Evolutionary conservation across 2,329 filamentous ascomycete genomes (phyloP).

Genomic region (Aspergillus japonicus): DNA sequence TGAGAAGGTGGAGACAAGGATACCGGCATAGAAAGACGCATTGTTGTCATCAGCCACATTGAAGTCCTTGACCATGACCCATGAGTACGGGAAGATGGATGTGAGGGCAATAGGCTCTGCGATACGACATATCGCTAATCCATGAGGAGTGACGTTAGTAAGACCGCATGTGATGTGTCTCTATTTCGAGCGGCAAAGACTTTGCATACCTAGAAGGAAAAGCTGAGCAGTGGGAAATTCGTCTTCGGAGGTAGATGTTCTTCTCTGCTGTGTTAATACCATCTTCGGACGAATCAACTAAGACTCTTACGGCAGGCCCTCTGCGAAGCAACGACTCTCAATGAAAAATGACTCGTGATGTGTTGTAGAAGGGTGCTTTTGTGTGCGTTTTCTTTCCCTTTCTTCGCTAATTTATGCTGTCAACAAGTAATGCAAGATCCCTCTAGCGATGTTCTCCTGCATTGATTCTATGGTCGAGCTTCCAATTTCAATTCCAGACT

Average conservation of each 20-base stretch:
- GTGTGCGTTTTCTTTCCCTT: not conserved
- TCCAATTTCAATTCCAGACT: not conserved
- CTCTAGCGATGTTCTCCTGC: not conserved
- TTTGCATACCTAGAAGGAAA: slow-evolving; percentile 71
- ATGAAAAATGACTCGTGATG: not conserved
- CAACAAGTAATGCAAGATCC: not conserved
- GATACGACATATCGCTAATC: slow-evolving; percentile 80
- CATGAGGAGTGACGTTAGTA: slow-evolving; percentile 5
- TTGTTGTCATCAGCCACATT: slow-evolving; percentile 68
- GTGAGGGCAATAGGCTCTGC: slow-evolving; percentile 91
- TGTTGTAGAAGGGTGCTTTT: not conserved
- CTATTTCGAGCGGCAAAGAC: not conserved
- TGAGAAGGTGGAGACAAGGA: slow-evolving; percentile 83
- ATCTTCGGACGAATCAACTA: slow-evolving; percentile 51
- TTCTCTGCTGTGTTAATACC: slow-evolving; percentile 60
- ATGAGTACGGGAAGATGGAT: slow-evolving; percentile 90
- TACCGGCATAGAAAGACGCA: slow-evolving; percentile 83
- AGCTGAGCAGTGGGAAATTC: slow-evolving; percentile 80
- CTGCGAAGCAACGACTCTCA: slow-evolving; percentile 15
- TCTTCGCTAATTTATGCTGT: not conserved
- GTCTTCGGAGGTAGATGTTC: slow-evolving; percentile 61
- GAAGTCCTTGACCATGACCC: slow-evolving; percentile 76
- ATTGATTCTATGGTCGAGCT: not conserved
- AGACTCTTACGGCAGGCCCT: slow-evolving; percentile 53
- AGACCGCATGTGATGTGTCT: slow-evolving; percentile 1